Conservation (phyloP, 2,329 filamentous ascomycete species). For the Cordyceps militaris region DNA sequence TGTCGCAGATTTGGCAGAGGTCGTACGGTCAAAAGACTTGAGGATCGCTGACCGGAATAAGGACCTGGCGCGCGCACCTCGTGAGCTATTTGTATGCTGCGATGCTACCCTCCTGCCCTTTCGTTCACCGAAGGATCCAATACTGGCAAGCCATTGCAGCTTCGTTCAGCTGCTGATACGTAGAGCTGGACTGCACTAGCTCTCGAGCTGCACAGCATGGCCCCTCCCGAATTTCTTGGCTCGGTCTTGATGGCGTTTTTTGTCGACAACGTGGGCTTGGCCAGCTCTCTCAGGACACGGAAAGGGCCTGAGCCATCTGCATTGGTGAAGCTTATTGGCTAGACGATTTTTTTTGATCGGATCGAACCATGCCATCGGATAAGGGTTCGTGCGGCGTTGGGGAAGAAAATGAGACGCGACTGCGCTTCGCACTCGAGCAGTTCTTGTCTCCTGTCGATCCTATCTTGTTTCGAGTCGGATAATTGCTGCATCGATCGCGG, state of each 20-base stretch:
- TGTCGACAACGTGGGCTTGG: constrained; percentile 9
- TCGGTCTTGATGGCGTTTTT: neutral
- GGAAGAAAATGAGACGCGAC: too few species aligned
- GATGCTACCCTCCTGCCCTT: neutral
- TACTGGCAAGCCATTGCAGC: neutral
- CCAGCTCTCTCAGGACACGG: neutral
- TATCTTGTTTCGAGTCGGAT: neutral
- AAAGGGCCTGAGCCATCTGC: constrained; percentile 4
- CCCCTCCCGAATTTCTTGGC: constrained; percentile 3
- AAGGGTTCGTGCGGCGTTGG: neutral
- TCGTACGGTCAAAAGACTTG: neutral
- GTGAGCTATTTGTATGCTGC: constrained; percentile 1
- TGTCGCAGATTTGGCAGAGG: constrained; percentile 10
- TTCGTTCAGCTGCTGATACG: neutral
- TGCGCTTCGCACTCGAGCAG: neutral
- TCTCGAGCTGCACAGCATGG: neutral
- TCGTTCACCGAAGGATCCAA: constrained; percentile 5
- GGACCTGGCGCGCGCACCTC: neutral
- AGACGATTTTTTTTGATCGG: neutral
- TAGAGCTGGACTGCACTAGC: neutral
- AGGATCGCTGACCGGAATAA: neutral
- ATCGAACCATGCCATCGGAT: neutral
- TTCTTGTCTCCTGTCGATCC: neutral
- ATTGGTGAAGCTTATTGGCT: neutral
- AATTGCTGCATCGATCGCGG: neutral